These are phyloP conservation scores for Prunus fruticosa DNA, from an alignment of 306 rosid genomes.

Conservation along the genomic window DNA sequence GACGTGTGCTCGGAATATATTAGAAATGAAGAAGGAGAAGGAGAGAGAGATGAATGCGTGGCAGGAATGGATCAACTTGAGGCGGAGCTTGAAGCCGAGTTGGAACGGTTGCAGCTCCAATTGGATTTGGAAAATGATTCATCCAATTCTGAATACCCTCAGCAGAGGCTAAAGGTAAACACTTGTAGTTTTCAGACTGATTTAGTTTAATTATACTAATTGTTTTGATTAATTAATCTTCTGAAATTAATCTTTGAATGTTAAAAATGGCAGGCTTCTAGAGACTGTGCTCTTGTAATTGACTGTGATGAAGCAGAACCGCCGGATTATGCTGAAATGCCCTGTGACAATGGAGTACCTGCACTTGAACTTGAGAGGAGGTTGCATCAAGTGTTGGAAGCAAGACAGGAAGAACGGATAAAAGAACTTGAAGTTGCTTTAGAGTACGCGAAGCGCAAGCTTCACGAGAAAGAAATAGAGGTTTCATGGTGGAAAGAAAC, in stretches of 20 bases:
- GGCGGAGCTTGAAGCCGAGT: constrained; percentile 74
- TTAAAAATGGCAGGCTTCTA: constrained; percentile 38
- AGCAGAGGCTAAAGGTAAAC: constrained; percentile 46
- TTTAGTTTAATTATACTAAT: not conserved
- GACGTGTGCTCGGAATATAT: constrained; percentile 26
- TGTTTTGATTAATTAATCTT: not conserved
- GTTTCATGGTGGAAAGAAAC: constrained; percentile 77
- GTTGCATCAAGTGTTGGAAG: constrained; percentile 72
- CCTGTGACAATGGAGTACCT: constrained; percentile 52
- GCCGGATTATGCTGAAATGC: constrained; percentile 28
- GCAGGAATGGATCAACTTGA: constrained; percentile 63
- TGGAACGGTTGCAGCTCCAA: constrained; percentile 63
- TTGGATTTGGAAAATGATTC: constrained; percentile 48
- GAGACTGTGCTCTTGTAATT: constrained; percentile 36
- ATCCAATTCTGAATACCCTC: constrained; percentile 24
- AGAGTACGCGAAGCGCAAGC: constrained; percentile 52
- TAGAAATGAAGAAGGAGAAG: constrained; percentile 32
- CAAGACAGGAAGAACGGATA: constrained; percentile 68
- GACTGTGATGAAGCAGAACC: constrained; percentile 40
- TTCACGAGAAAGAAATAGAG: constrained; percentile 63
- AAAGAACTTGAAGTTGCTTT: constrained; percentile 67
- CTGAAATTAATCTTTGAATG: constrained; percentile 20
- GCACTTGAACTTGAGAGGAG: constrained; percentile 74
- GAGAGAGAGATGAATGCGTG: constrained; percentile 29
- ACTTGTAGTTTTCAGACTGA: not conserved